Percentiles rank a stretch among this genome's conserved stretches.
Conservation (phyloP, 257 asterid genomes). For the Penstemon barbatus region DNA sequence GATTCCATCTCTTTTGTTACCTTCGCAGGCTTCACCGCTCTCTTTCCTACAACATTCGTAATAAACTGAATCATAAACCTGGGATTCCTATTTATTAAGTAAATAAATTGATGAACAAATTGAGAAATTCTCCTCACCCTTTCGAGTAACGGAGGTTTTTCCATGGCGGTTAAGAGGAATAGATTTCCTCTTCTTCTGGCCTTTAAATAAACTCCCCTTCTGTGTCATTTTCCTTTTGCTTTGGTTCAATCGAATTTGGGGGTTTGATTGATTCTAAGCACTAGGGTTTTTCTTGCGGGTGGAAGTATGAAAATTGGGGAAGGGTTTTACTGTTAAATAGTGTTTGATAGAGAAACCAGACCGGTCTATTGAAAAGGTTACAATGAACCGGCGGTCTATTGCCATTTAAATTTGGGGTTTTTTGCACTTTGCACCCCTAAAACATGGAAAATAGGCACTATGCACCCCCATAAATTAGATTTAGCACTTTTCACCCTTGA, state of each 20-base stretch:
- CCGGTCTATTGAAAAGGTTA: too few relatives aligned
- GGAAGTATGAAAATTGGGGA: too few relatives aligned
- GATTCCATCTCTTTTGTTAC: conserved; percentile 69
- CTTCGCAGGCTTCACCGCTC: conserved; percentile 69
- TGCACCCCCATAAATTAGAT: too few relatives aligned
- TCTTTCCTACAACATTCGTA: conserved; percentile 55
- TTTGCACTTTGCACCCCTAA: neutral
- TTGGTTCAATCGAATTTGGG: neutral
- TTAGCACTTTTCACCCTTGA: too few relatives aligned
- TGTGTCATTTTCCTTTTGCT: conserved; percentile 53
- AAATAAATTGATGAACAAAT: neutral
- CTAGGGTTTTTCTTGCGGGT: neutral
- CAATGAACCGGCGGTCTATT: too few relatives aligned
- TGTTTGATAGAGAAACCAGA: too few relatives aligned
- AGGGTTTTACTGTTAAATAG: too few relatives aligned
- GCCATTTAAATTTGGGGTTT: too few relatives aligned
- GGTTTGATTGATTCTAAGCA: neutral
- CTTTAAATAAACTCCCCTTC: conserved; percentile 67
- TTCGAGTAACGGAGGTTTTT: conserved; percentile 54
- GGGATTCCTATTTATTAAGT: neutral
- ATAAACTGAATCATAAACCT: neutral
- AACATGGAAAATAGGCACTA: too few relatives aligned
- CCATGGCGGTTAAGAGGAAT: conserved; percentile 88
- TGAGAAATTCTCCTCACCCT: conserved; percentile 43
- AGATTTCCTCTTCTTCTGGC: conserved; percentile 68